Base-by-base conservation (phyloP, 73 alveolate species). In the Breviolum minutum region DNA sequence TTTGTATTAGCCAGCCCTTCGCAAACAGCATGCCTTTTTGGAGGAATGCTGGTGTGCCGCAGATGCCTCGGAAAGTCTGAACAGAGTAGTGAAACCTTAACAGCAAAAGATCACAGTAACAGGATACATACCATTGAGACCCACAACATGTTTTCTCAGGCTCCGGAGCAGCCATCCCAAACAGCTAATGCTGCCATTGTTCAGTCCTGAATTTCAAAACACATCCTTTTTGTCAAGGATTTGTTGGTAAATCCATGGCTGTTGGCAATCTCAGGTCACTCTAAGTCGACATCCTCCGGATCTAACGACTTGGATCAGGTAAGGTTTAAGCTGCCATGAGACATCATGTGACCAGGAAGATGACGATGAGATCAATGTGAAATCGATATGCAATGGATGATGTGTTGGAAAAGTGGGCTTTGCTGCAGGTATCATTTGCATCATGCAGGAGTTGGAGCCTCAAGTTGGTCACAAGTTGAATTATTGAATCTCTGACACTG, bases 41-140 rank as follows among this genome's bases (percentile, higher is more conserved):
- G 48, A 90, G 97, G 97, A 90, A 32, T 90, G 97, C 77, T 90
- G 97, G 97, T 90, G 97, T 62, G 97, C 97, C 8, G 97, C 63
- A 9, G 30, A 22, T 6, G 88, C 88, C 77, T 73, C 32, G 63
- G 79, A 11, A 27, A 40, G 26, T 86, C 54, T 8, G 64, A 86
- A 84, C 60, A 22, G 9, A 32, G 16, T 9, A 24, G 87, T 60
- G 29, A 22, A 7, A 30, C 61, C 24, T 26, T 30, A 14, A 7
- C 24, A n/a, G 8, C 87, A 24, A 24, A 60, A 63, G 54, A 30
- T 9, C 54, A 14, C 61, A 12, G 30, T 16, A n/a, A 40, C 16
- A n/a, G 87, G 30, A 68, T 68, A 22, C n/a, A 17, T 68, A 17
- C 24, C n/a, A 22, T 68, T 14, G 48, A n/a, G 85, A n/a, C 12